Percentiles rank a stretch among this genome's conserved stretches.
Evolutionary conservation across 2,329 filamentous ascomycete genomes (phyloP).

Genomic region (Diaporthe longicolla): DNA sequence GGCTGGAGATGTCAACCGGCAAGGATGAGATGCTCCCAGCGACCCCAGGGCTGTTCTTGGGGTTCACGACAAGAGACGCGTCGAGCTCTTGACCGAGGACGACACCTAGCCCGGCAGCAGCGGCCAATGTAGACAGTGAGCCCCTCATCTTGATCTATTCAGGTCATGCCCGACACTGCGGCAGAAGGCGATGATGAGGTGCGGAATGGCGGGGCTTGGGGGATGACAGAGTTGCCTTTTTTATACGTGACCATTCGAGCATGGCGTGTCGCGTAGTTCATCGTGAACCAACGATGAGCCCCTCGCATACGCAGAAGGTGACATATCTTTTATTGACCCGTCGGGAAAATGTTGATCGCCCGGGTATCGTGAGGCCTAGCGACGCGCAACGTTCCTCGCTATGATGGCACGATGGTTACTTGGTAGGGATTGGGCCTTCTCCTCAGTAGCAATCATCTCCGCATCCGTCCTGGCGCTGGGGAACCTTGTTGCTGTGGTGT

Average conservation of each 20-base stretch:
- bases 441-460: conserved; percentile 32
- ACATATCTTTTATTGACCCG: not conserved
- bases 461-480: conserved; percentile 23
- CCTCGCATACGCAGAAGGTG: not conserved
- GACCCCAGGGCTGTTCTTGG: conserved; percentile 39
- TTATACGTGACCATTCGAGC: not conserved
- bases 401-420: not conserved
- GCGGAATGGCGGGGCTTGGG: not conserved
- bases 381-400: conserved; percentile 24
- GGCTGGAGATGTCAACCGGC: conserved; percentile 41
- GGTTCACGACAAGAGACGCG: conserved; percentile 38
- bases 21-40: conserved; percentile 26
- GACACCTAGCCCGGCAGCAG: not conserved
- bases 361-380: not conserved
- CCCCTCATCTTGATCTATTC: not conserved
- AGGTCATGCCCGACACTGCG: not conserved
- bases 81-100: conserved; percentile 5
- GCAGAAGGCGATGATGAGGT: not conserved
- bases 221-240: not conserved
- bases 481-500: not conserved
- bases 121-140: not conserved
- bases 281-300: not conserved
- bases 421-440: conserved; percentile 21
- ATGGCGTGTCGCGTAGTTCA: not conserved
- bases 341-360: conserved; percentile 22